Conservation (phyloP, 768 basidiomycete species). For the Macrocybe gigantea region DNA sequence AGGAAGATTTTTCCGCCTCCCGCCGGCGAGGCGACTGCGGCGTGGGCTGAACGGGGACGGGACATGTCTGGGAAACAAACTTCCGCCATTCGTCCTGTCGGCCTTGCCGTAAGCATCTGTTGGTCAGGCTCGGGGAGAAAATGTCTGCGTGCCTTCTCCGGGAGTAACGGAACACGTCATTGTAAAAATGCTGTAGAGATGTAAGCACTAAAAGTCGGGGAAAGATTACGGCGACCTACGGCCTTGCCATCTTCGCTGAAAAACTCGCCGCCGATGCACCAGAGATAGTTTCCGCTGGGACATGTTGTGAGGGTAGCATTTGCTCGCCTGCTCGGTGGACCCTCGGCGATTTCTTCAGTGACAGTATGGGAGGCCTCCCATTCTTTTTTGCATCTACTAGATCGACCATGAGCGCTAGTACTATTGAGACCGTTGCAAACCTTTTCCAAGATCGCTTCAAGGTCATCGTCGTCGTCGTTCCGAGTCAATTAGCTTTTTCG, state of each 20-base stretch:
- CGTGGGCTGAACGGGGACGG: slow-evolving; percentile 85
- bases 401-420: slow-evolving; percentile 4
- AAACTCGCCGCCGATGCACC: slow-evolving; percentile 83
- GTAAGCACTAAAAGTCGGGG: background rate
- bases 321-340: slow-evolving; percentile 77
- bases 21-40: slow-evolving; percentile 63
- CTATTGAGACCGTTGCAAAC: slow-evolving; percentile 18
- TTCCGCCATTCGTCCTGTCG: slow-evolving; percentile 81
- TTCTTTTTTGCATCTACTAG: slow-evolving; percentile 71
- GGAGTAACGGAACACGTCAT: slow-evolving; percentile 84
- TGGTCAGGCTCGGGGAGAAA: background rate
- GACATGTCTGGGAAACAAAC: slow-evolving; percentile 79
- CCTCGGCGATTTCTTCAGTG: slow-evolving; percentile 80
- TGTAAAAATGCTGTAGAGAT: slow-evolving; percentile 67
- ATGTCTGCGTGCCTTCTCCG: slow-evolving; percentile 56
- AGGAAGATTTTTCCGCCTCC: slow-evolving; percentile 86
- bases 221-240: slow-evolving; percentile 27
- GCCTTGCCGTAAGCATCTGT: background rate
- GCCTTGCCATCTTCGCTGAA: slow-evolving; percentile 84
- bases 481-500: slow-evolving; percentile 36
- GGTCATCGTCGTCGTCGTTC: slow-evolving; percentile 66
- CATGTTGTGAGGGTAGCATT: slow-evolving; percentile 80
- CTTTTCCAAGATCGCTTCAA: slow-evolving; percentile 80
- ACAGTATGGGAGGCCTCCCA: slow-evolving; percentile 81
- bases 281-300: slow-evolving; percentile 76